A percentile compares a stretch with the other conserved stretches of the same genome.
Conservation (phyloP, 2,329 filamentous ascomycete species). For the Pseudomassariella vexata region DNA sequence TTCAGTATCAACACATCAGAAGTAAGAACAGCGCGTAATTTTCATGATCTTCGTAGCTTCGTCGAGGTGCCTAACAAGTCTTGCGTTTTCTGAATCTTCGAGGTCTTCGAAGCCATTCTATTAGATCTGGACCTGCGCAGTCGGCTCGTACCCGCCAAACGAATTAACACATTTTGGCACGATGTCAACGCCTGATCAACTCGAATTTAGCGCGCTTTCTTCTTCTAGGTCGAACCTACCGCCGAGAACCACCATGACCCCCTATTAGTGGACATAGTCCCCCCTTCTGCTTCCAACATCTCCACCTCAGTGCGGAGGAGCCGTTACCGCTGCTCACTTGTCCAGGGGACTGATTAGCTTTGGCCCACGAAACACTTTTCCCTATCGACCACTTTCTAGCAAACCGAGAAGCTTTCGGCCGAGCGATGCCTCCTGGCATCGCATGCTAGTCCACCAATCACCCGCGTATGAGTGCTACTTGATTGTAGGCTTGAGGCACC, state of each 20-base stretch:
- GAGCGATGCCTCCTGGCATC: constrained; percentile 1
- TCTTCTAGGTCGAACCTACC: constrained; percentile 5
- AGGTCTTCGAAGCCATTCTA: constrained; percentile 10
- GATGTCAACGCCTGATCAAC: constrained; percentile 2
- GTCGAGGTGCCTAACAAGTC: not conserved
- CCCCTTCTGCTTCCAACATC: constrained; percentile 4
- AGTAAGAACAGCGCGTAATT: not conserved
- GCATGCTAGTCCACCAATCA: constrained; percentile 8
- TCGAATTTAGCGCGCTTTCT: constrained; percentile 5
- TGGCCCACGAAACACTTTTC: not conserved
- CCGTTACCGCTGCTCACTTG: too few species aligned
- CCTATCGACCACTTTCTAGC: constrained; percentile 1
- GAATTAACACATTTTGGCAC: constrained; percentile 6
- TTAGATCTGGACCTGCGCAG: constrained; percentile 4
- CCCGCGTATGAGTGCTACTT: not conserved
- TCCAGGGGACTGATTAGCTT: too few species aligned
- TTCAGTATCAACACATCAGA: not conserved
- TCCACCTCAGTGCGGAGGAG: too few species aligned
- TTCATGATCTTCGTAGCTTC: not conserved
- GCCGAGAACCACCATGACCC: constrained; percentile 1
- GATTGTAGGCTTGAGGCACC: too few species aligned
- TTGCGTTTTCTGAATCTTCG: too few species aligned
- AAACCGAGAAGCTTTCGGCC: not conserved
- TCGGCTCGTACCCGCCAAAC: constrained; percentile 6
- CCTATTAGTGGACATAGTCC: constrained; percentile 4